Conservation (phyloP, 108 stramenopile genomes). For the Cyclotella cryptica region DNA sequence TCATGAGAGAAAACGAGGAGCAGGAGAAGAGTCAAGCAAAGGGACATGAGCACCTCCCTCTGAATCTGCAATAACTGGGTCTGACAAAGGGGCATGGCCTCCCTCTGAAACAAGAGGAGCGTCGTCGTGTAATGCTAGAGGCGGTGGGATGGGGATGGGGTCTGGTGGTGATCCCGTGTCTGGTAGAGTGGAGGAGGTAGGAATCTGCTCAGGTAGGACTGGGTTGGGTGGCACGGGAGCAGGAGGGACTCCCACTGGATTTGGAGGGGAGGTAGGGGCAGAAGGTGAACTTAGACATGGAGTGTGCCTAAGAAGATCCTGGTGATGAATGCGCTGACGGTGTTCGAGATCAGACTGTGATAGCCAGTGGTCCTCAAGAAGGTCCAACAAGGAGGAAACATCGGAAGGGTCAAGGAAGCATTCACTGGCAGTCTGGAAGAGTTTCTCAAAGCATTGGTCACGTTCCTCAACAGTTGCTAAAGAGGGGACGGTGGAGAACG, state of each 20-base stretch:
- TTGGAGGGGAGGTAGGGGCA: no score
- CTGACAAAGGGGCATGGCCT: neutral
- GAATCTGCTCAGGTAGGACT: no score
- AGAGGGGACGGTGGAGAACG: slow-evolving; percentile 37
- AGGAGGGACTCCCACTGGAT: no score
- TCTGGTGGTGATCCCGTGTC: neutral
- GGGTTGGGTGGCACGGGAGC: no score
- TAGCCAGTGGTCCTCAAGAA: neutral
- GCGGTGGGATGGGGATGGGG: no score
- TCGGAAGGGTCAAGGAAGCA: no score
- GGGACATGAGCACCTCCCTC: neutral
- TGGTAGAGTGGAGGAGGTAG: neutral
- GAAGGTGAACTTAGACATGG: no score
- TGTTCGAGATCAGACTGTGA: neutral
- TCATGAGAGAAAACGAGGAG: no score
- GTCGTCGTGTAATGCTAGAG: neutral
- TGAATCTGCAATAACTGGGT: neutral
- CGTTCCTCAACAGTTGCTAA: neutral
- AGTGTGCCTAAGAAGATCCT: no score
- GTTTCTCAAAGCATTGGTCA: neutral
- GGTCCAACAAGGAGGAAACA: neutral
- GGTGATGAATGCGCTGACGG: no score
- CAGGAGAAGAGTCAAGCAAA: no score
- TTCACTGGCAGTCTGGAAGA: neutral
- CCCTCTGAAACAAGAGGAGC: neutral